Conservation (phyloP, 2,329 filamentous ascomycete genomes). For the Xylariaceae sp. region DNA sequence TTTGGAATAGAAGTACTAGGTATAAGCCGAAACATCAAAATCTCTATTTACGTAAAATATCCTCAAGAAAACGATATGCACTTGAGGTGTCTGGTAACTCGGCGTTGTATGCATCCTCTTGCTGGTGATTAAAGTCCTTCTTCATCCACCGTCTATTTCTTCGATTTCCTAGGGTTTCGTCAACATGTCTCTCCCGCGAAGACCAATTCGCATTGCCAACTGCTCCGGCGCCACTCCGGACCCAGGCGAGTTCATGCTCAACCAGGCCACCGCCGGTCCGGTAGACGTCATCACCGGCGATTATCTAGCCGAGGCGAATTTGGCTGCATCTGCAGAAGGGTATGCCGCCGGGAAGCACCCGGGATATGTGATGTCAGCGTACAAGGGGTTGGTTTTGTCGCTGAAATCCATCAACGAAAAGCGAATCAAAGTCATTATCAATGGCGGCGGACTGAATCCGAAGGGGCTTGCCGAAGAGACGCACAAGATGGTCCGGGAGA, state of each 20-base stretch:
- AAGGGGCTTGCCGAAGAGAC: constrained; percentile 49
- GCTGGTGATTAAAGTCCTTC: too few species aligned
- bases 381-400: constrained; percentile 22
- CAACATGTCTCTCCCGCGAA: constrained; percentile 11
- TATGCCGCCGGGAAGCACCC: constrained; percentile 27
- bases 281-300: constrained; percentile 38
- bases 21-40: too few species aligned
- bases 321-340: constrained; percentile 40
- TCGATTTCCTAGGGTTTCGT: too few species aligned
- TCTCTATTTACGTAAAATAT: too few species aligned
- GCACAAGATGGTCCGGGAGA: constrained; percentile 39
- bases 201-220: constrained; percentile 22
- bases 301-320: constrained; percentile 46
- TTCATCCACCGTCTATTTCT: too few species aligned
- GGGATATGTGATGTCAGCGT: constrained; percentile 37
- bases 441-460: constrained; percentile 52
- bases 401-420: constrained; percentile 32
- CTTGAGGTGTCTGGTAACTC: too few species aligned
- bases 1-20: too few species aligned
- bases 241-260: constrained; percentile 21
- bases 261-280: constrained; percentile 34
- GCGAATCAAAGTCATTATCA: constrained; percentile 48
- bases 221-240: constrained; percentile 22
- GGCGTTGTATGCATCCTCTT: too few species aligned
- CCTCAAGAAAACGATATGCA: too few species aligned